These are phyloP conservation scores for Arthrinium puccinioides DNA, from an alignment of 2,329 filamentous ascomycete genomes.

Conservation along the genomic window DNA sequence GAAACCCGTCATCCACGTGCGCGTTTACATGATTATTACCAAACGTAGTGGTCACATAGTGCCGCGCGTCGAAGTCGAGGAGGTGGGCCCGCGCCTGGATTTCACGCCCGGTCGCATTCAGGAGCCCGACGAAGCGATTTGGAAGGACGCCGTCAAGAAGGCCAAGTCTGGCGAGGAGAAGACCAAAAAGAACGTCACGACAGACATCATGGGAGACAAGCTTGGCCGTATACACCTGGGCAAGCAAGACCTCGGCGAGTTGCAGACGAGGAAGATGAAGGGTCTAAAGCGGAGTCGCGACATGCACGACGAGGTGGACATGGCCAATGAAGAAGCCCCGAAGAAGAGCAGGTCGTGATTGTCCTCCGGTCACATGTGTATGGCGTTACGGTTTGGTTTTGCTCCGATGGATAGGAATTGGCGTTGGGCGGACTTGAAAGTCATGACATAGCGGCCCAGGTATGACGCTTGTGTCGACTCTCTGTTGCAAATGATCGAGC, in stretches of 20 bases:
- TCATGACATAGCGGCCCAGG: too few species aligned
- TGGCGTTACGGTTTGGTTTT: not conserved
- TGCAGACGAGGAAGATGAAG: conserved; percentile 99
- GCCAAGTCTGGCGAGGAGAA: conserved; percentile 66
- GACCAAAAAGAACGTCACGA: conserved; percentile 94
- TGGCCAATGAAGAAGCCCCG: conserved; percentile 34
- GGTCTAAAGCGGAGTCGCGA: conserved; percentile 80
- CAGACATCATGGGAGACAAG: conserved; percentile 92
- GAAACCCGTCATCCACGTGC: conserved; percentile 56
- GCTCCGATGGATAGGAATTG: too few species aligned
- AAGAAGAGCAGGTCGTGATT: conserved; percentile 28
- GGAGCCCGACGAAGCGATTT: conserved; percentile 69
- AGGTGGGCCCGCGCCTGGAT: conserved; percentile 92
- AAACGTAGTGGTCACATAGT: conserved; percentile 81
- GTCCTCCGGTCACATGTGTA: not conserved
- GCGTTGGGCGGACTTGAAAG: too few species aligned
- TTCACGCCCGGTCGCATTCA: conserved; percentile 61
- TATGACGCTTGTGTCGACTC: too few species aligned
- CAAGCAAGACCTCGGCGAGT: conserved; percentile 75
- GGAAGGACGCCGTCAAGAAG: conserved; percentile 89
- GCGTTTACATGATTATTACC: conserved; percentile 80
- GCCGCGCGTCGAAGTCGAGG: conserved; percentile 86
- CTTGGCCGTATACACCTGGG: conserved; percentile 86
- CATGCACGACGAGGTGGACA: conserved; percentile 44
- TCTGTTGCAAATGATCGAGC: too few species aligned